Conservation (phyloP, 768 basidiomycete genomes). For the Ramaria rubella region DNA sequence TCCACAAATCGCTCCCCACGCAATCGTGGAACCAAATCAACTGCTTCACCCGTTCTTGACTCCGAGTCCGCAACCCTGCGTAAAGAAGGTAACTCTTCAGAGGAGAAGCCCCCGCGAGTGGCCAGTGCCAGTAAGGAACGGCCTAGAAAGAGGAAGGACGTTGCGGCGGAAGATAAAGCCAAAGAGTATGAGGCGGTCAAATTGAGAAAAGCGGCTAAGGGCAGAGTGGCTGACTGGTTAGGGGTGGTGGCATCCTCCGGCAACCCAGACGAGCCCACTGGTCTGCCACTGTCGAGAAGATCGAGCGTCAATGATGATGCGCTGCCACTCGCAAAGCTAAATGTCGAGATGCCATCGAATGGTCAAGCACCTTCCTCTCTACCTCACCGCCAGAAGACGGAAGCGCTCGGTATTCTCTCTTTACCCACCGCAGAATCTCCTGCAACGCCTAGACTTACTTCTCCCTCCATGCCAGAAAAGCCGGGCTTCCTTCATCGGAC, state of each 20-base stretch:
- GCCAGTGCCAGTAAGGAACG: background rate
- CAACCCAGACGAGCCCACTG: background rate
- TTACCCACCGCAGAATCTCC: background rate
- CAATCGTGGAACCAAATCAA: background rate
- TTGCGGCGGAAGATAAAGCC: constrained; percentile 5
- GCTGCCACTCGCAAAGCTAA: too few relatives aligned
- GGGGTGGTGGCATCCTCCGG: constrained; percentile 45
- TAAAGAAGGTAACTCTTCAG: background rate
- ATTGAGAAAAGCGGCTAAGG: constrained; percentile 47
- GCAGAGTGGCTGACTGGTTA: constrained; percentile 73
- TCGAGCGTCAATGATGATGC: background rate
- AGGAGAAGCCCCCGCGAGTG: background rate
- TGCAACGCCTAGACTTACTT: too few relatives aligned
- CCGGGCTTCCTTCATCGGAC: too few relatives aligned
- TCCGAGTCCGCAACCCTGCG: background rate
- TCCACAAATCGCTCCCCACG: background rate
- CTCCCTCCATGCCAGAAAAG: too few relatives aligned
- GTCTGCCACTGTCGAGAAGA: background rate
- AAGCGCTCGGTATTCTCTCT: background rate
- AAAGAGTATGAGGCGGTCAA: constrained; percentile 33
- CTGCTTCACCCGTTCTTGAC: background rate
- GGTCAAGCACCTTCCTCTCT: too few relatives aligned
- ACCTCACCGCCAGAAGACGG: too few relatives aligned
- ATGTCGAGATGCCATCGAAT: background rate
- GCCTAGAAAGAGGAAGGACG: background rate